Evolutionary conservation across 2,329 filamentous ascomycete genomes (phyloP), one percentile per base, ranked within the genome.

Genomic region (Fusarium verrucosum): DNA sequence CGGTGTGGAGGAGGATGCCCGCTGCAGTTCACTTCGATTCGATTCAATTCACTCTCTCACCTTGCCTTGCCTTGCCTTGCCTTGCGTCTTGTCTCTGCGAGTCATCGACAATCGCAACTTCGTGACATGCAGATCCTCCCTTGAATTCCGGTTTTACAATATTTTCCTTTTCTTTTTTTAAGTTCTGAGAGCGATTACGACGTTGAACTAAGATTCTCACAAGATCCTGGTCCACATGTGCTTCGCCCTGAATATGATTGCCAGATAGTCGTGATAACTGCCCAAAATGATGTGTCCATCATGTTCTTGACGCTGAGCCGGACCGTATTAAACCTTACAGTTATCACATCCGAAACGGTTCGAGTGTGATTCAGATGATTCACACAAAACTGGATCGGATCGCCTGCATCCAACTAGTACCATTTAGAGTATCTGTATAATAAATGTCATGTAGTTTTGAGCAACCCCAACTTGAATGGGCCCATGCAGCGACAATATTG

Each of bases 21-120:
- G 65, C 62, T 69, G 50, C 60, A 52, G 60, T 55, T 49, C 40
- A 26, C 53, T 47, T 71, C 67, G 68, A 61, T 68, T 49, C 40
- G 40, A 55, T 47, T 71, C 67, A 69, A 61, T 68, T 71, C 47
- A 59, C 46, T 53, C 58, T 51, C 52, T 47, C 44, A 47, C 63
- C 46, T 65, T 45, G 20, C 23, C 6, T 49, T 55, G 47, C 45
- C 36, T 47, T 47, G 3, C n/a, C n/a, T 7, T 5, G 10, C 3
- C 26, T 28, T 13, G 13, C 7, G 44, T 26, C 57, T 61, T 46
- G 38, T 67, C 52, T 33, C 65, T 72, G 65, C 69, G 63, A 72
- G 69, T 70, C 68, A 72, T 71, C 63, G 35, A 53, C 57, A 66
- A 66, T 55, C 44, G 50, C 33, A 68, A 66, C 66, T 68, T 65